Evolutionary conservation across 768 basidiomycete species (phyloP).

Genomic region (Trametes cinnabarina): DNA sequence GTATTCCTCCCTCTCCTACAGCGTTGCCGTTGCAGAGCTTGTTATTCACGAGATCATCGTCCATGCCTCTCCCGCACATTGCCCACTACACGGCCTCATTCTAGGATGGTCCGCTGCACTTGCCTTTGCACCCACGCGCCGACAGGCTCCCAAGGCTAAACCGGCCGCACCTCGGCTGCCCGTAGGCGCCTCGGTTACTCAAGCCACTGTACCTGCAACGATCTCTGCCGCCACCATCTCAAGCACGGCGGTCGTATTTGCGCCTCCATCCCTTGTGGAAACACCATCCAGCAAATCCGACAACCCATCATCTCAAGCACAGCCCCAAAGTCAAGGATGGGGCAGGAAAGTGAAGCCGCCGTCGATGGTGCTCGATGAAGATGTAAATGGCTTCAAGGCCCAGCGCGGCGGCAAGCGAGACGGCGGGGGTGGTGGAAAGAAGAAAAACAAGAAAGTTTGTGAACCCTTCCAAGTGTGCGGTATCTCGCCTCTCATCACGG

Average conservation of each 20-base stretch:
- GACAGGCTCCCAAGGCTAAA: constrained; percentile 60
- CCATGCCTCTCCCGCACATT: constrained; percentile 24
- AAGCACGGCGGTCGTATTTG: constrained; percentile 65
- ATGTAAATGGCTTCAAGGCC: constrained; percentile 78
- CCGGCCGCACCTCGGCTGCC: constrained; percentile 50
- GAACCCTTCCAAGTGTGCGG: neutral
- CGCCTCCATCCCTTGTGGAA: constrained; percentile 59
- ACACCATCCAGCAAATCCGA: constrained; percentile 27
- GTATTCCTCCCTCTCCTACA: constrained; percentile 49
- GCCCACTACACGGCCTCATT: constrained; percentile 23
- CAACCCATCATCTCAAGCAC: constrained; percentile 33
- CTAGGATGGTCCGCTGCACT: constrained; percentile 89
- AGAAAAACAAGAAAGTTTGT: constrained; percentile 61
- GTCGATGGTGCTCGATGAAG: constrained; percentile 86
- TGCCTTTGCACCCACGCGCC: constrained; percentile 82
- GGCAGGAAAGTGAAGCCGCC: constrained; percentile 89
- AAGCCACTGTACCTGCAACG: constrained; percentile 17
- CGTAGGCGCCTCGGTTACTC: constrained; percentile 57
- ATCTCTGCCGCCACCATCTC: constrained; percentile 36
- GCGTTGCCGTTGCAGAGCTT: constrained; percentile 47
- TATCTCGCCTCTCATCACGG: neutral
- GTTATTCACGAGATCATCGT: constrained; percentile 46
- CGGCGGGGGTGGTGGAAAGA: constrained; percentile 40
- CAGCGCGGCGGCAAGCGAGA: constrained; percentile 53
- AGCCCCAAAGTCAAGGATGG: constrained; percentile 62